Conservation (phyloP, 495 filamentous ascomycete species). For the Pyronema domesticum region DNA sequence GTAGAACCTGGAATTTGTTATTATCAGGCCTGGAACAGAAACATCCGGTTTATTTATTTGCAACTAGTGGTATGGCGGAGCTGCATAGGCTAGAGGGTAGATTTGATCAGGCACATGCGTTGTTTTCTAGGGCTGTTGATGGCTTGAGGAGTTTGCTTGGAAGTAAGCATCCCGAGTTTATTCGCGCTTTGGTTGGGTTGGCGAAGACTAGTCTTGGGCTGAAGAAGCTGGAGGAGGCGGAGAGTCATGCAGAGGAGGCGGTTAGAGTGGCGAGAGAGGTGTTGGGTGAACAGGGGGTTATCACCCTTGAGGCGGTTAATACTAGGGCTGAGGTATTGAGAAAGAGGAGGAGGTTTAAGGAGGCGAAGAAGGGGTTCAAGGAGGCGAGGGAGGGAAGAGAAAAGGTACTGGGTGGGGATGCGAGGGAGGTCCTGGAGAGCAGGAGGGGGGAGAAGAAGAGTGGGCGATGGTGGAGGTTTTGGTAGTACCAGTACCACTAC, state of each 20-base stretch:
- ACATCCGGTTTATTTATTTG: background rate
- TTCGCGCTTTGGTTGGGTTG: background rate
- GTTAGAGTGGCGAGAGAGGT: background rate
- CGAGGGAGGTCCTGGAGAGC: background rate
- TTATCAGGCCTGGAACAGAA: background rate
- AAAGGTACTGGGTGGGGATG: background rate
- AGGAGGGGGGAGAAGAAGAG: background rate
- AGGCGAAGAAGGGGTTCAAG: background rate
- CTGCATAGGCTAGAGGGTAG: background rate
- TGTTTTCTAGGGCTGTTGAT: background rate
- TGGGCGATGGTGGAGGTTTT: background rate
- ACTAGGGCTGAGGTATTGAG: background rate
- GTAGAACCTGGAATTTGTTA: background rate
- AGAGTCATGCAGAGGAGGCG: background rate
- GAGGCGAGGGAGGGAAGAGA: background rate
- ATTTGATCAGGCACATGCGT: background rate
- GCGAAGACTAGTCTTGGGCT: background rate
- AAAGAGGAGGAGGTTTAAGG: slow-evolving; percentile 1
- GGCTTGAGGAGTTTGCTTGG: background rate
- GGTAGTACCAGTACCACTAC: no score
- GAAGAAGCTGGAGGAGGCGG: background rate
- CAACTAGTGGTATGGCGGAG: background rate
- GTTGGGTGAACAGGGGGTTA: background rate
- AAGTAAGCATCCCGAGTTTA: background rate
- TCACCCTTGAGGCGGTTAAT: background rate